These are phyloP conservation scores for Spergularia bocconei DNA, from an alignment of 148 eudicot species.

Conservation along the genomic window DNA sequence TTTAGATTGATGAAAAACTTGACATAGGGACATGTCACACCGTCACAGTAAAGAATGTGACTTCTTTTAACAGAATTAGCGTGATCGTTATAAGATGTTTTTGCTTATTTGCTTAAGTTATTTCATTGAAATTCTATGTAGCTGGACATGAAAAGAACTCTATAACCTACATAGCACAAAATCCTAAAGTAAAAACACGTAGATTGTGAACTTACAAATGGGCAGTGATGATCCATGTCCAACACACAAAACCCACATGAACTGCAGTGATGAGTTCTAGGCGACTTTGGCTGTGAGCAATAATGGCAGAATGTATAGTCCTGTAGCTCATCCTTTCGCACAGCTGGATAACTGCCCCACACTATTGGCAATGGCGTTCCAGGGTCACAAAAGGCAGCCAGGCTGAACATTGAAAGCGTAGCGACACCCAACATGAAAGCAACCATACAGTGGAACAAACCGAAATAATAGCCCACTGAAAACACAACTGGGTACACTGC, in stretches of 20 bases:
- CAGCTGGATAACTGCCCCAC: slow-evolving; percentile 89
- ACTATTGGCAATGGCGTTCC: slow-evolving; percentile 60
- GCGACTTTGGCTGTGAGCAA: slow-evolving; percentile 89
- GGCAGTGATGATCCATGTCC: slow-evolving; percentile 99
- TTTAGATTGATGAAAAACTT: too few species aligned
- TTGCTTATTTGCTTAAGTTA: too few species aligned
- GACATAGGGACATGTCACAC: too few species aligned
- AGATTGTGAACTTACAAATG: slow-evolving; percentile 69
- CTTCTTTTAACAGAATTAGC: too few species aligned
- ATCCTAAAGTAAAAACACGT: neutral
- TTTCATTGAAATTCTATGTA: neutral
- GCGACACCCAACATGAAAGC: slow-evolving; percentile 51
- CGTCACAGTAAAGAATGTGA: too few species aligned
- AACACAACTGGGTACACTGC: slow-evolving; percentile 81
- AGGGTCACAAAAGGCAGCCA: slow-evolving; percentile 66
- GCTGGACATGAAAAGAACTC: neutral
- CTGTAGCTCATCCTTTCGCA: slow-evolving; percentile 73
- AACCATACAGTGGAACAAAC: slow-evolving; percentile 48
- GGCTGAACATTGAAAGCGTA: slow-evolving; percentile 59
- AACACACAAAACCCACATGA: slow-evolving; percentile 79
- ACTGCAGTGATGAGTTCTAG: slow-evolving; percentile 90
- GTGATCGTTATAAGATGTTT: too few species aligned
- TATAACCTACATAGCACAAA: neutral
- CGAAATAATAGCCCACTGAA: slow-evolving; percentile 51
- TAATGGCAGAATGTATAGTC: slow-evolving; percentile 71